phyloP scores from a whole-genome alignment of 495 filamentous ascomycete species.

The Astrothelium macrocarpum region DNA sequence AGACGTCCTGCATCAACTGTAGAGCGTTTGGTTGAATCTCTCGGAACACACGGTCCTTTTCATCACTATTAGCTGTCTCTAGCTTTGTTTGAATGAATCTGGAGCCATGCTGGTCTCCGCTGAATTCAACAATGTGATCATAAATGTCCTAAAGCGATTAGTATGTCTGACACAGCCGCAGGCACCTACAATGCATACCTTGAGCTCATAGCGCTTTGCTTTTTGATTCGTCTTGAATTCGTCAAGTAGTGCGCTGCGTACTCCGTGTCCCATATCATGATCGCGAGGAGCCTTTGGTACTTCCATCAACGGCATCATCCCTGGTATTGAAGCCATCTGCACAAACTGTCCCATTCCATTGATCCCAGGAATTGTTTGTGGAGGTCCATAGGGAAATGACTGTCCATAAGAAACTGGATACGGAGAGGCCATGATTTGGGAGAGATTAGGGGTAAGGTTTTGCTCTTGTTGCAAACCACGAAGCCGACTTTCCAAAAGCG shows the following conservation, averaged over 20 bases:
- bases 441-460: neutral
- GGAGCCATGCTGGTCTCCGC: constrained; percentile 90
- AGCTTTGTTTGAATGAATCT: constrained; percentile 94
- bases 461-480: neutral
- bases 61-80: constrained; percentile 89
- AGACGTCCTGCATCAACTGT: constrained; percentile 91
- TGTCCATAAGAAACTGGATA: neutral
- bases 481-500: neutral
- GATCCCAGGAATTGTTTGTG: neutral
- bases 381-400: neutral
- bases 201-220: constrained; percentile 19
- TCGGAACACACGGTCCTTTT: constrained; percentile 86
- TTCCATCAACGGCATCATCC: constrained; percentile 29
- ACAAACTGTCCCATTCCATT: neutral
- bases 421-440: neutral
- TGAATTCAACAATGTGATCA: constrained; percentile 83
- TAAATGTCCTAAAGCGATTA: constrained; percentile 88
- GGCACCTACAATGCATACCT: constrained; percentile 1
- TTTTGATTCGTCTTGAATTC: constrained; percentile 72
- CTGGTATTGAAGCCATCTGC: neutral
- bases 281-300: constrained; percentile 49
- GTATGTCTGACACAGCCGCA: constrained; percentile 47
- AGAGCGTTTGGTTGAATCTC: constrained; percentile 76
- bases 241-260: constrained; percentile 64
- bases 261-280: constrained; percentile 52